Base-by-base conservation (phyloP, 768 basidiomycete species). In the Naganishia vishniacii region DNA sequence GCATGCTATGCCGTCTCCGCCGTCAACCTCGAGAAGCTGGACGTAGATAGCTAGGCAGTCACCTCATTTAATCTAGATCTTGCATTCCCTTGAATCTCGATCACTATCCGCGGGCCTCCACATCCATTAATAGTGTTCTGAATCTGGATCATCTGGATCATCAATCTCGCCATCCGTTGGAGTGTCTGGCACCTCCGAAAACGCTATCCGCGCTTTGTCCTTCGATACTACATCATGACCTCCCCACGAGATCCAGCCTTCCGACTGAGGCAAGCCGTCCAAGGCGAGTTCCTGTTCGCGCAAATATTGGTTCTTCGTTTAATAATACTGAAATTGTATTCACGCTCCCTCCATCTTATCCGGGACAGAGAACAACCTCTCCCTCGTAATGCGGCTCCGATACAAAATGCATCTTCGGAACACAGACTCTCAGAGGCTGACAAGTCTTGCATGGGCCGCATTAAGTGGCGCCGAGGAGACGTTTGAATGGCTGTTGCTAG, bases 361-460 rank as follows among this genome's bases (percentile, higher is more conserved):
- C 31, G 47, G 3, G 25, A 3, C 73, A 97, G 93, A 94, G 80
- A 93, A 94, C 80, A 94, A 94, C 79, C 84, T 95, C 68, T 87
- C 92, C 70, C 85, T 94, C 66, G 89, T 95, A 72, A 88, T 86
- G 79, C 84, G 93, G 37, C 85, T 97, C 69, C 82, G 91, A 61
- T 85, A 88, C 61, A 74, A 74, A 59, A 63, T 58, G 2, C 91
- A 95, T 72, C 85, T 95, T 81, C 85, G 93, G 23, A 97, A 97
- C 78, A 85, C 90, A 9, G 93, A 97, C 78, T 81, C 86, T 25
- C 83, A 83, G 68, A 83, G 89, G 8, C 87, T 87, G 73, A 95
- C 93, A 0, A 91, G 89, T 13, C 78, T 97, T 9, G 89, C 91
- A 4, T 97, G 91, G 91, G 85, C 92, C 1, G 91, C 91, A 23